phyloP scores from a whole-genome alignment of 345 rosid genomes.

The Salix exigua region DNA sequence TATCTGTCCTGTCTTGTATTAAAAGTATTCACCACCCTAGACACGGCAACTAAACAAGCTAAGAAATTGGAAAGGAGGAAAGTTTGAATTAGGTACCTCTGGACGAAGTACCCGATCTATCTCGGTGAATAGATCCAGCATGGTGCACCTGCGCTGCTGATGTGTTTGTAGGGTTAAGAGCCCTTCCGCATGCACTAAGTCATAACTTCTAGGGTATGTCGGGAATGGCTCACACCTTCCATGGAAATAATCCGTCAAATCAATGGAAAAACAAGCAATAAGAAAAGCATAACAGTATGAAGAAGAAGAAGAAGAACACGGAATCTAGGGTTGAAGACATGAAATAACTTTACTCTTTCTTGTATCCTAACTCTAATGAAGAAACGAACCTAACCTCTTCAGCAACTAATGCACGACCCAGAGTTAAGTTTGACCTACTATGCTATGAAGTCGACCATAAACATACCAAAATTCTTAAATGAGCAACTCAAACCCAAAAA shows the following conservation, averaged over 20 bases:
- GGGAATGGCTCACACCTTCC: conserved; percentile 97
- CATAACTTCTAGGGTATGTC: conserved; percentile 88
- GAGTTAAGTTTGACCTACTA: not conserved
- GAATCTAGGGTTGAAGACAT: not conserved
- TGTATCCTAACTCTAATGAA: not conserved
- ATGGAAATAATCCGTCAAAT: not conserved
- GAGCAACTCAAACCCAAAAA: not conserved
- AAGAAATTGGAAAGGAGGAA: not conserved
- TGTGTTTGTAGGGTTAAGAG: conserved; percentile 61
- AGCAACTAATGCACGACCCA: not conserved
- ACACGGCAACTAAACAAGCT: not conserved
- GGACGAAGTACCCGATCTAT: conserved; percentile 94
- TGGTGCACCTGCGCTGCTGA: conserved; percentile 46
- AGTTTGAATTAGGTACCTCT: conserved; percentile 52
- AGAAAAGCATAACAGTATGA: not conserved
- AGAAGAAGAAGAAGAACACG: not conserved
- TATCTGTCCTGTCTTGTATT: not conserved
- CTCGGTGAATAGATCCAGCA: conserved; percentile 65
- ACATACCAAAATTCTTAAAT: not conserved
- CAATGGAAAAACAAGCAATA: not conserved
- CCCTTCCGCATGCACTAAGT: conserved; percentile 83
- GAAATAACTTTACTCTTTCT: not conserved
- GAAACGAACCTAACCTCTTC: not conserved
- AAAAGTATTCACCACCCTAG: not conserved
- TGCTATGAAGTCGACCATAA: not conserved